Conservation (phyloP, 495 filamentous ascomycete genomes). For the Penicillium steckii region DNA sequence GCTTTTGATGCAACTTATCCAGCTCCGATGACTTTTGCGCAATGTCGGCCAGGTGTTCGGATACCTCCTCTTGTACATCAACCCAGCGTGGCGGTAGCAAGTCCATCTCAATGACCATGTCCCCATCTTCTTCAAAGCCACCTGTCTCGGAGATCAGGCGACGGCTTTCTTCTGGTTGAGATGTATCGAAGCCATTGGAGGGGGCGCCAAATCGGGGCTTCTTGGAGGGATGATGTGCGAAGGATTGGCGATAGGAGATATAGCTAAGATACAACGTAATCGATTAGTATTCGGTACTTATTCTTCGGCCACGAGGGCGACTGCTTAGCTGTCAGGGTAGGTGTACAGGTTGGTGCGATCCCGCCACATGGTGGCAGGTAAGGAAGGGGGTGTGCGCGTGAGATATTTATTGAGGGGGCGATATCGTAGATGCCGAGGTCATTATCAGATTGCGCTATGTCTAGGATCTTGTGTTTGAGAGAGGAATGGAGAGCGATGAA, state of each 20-base stretch:
- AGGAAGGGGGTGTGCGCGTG: conserved; percentile 7
- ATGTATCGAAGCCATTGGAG: conserved; percentile 70
- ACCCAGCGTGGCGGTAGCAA: conserved; percentile 92
- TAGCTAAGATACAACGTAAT: conserved; percentile 57
- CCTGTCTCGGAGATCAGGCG: conserved; percentile 75
- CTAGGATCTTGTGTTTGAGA: neutral
- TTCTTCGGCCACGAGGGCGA: neutral
- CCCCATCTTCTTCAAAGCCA: conserved; percentile 82
- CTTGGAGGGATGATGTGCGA: conserved; percentile 90
- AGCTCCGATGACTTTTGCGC: conserved; percentile 78
- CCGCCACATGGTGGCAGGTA: conserved; percentile 76
- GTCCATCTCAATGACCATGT: conserved; percentile 98
- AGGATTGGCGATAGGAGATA: conserved; percentile 98
- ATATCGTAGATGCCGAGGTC: conserved; percentile 5
- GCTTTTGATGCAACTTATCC: conserved; percentile 93
- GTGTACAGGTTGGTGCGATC: conserved; percentile 94
- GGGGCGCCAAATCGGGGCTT: conserved; percentile 67
- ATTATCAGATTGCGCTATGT: conserved; percentile 9
- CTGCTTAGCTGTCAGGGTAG: conserved; percentile 13
- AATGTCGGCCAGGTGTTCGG: conserved; percentile 76
- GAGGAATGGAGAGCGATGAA: conserved; percentile 1
- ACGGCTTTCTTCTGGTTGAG: conserved; percentile 73
- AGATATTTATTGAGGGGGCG: conserved; percentile 15
- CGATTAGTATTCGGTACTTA: conserved; percentile 6
- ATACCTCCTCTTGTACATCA: conserved; percentile 91